Percentiles rank a stretch among this genome's conserved stretches.
phyloP scores from a whole-genome alignment of 2,329 filamentous ascomycete genomes.

The Akanthomyces dipterigenus region DNA sequence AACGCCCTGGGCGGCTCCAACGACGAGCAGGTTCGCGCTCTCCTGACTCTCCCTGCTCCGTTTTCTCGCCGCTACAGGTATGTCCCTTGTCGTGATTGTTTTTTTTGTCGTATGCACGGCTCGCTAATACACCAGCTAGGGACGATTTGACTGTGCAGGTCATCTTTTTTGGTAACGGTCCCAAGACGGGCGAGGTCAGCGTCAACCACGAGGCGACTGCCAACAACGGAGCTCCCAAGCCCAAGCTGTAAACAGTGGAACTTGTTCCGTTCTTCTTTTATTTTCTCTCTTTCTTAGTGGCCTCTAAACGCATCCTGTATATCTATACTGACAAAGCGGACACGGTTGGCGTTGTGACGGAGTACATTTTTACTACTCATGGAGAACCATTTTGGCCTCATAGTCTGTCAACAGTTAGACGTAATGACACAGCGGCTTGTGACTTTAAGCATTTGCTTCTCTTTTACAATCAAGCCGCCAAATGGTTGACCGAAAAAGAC shows the following conservation, averaged over 20 bases:
- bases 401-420: background rate
- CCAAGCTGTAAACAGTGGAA: constrained; percentile 30
- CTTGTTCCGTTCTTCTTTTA: background rate
- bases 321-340: background rate
- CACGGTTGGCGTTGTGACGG: background rate
- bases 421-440: background rate
- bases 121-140: constrained; percentile 36
- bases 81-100: constrained; percentile 16
- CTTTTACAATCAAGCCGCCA: too few relatives aligned
- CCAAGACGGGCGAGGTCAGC: constrained; percentile 69
- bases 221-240: constrained; percentile 27
- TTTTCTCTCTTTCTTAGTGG: background rate
- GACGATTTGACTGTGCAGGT: constrained; percentile 97
- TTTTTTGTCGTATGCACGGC: constrained; percentile 11
- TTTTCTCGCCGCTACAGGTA: constrained; percentile 87
- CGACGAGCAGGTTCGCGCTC: constrained; percentile 83
- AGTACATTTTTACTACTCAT: background rate
- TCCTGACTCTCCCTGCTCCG: constrained; percentile 85
- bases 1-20: constrained; percentile 94
- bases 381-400: background rate
- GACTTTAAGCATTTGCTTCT: too few relatives aligned
- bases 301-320: background rate
- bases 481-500: too few relatives aligned
- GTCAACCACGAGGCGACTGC: constrained; percentile 85
- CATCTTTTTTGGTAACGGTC: constrained; percentile 89